These are phyloP conservation scores for Eucalyptus pauciflora DNA, from an alignment of 345 rosid species.

Conservation along the genomic window DNA sequence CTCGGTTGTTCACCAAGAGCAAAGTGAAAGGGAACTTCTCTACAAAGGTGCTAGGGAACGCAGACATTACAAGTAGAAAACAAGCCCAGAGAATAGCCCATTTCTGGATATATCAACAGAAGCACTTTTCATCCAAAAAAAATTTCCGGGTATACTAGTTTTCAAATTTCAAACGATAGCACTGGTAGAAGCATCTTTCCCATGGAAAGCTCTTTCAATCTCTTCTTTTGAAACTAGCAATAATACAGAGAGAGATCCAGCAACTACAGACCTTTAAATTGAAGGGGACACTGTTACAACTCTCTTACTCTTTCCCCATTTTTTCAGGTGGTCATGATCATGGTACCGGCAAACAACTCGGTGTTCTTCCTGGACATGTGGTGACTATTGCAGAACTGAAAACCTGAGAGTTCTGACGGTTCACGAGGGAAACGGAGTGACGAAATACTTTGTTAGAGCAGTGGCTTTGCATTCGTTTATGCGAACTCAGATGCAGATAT, in stretches of 20 bases:
- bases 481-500: constrained; percentile 77
- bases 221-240: background rate
- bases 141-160: background rate
- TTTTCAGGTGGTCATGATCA: constrained; percentile 88
- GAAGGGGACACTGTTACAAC: background rate
- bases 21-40: background rate
- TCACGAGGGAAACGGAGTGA: too few species aligned
- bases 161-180: background rate
- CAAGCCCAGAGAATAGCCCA: background rate
- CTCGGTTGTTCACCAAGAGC: background rate
- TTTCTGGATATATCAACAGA: background rate
- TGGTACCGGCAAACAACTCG: constrained; percentile 59
- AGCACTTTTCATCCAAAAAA: background rate
- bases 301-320: background rate
- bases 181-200: background rate
- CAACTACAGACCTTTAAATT: background rate
- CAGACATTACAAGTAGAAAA: background rate
- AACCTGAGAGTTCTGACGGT: too few species aligned
- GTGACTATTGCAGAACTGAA: constrained; percentile 70
- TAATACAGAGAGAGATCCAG: background rate
- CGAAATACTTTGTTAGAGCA: background rate
- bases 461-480: constrained; percentile 80
- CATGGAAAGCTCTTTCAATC: background rate
- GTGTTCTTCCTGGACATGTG: constrained; percentile 83
- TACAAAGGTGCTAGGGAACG: background rate